These are phyloP conservation scores for Talaromyces nanjingensis DNA, from an alignment of 495 filamentous ascomycete species.

Conservation along the genomic window DNA sequence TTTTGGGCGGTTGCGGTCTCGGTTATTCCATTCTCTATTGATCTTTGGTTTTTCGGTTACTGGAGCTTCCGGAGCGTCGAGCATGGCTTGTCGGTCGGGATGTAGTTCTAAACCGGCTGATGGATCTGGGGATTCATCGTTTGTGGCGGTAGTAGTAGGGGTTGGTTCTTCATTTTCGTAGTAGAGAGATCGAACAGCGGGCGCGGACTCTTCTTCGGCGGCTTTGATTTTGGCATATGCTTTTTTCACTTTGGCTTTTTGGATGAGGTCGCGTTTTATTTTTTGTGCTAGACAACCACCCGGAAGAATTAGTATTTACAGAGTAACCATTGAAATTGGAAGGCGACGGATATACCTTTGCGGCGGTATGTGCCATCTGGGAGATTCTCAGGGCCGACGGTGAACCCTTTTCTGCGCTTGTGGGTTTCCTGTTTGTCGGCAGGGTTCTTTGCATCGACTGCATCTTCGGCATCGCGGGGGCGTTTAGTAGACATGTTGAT, in stretches of 20 bases:
- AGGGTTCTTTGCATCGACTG: slow-evolving; percentile 19
- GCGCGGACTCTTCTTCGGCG: slow-evolving; percentile 44
- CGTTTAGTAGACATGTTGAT: slow-evolving; percentile 58
- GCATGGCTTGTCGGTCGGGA: slow-evolving; percentile 56
- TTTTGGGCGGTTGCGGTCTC: slow-evolving; percentile 19
- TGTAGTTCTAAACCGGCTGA: slow-evolving; percentile 54
- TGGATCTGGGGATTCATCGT: slow-evolving; percentile 15
- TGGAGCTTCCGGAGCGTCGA: not conserved
- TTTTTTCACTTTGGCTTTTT: slow-evolving; percentile 92
- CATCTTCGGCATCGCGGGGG: slow-evolving; percentile 42
- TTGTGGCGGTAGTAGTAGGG: slow-evolving; percentile 14
- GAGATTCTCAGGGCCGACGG: slow-evolving; percentile 83
- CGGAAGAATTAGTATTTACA: slow-evolving; percentile 6
- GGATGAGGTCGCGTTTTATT: slow-evolving; percentile 84
- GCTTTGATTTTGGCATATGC: slow-evolving; percentile 83
- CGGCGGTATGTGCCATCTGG: slow-evolving; percentile 88
- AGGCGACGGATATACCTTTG: slow-evolving; percentile 55
- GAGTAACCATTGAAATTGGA: slow-evolving; percentile 2
- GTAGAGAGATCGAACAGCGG: slow-evolving; percentile 23
- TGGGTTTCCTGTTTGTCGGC: slow-evolving; percentile 34
- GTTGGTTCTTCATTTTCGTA: slow-evolving; percentile 22
- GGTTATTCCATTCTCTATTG: slow-evolving; percentile 12
- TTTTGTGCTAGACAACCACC: slow-evolving; percentile 60
- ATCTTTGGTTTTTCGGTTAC: slow-evolving; percentile 4
- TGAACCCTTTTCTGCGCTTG: slow-evolving; percentile 60